A percentile compares a stretch with the other conserved stretches of the same genome.
These are phyloP conservation scores for Taphrina communis DNA, from an alignment of 1,139 yeast genomes.

Conservation along the genomic window DNA sequence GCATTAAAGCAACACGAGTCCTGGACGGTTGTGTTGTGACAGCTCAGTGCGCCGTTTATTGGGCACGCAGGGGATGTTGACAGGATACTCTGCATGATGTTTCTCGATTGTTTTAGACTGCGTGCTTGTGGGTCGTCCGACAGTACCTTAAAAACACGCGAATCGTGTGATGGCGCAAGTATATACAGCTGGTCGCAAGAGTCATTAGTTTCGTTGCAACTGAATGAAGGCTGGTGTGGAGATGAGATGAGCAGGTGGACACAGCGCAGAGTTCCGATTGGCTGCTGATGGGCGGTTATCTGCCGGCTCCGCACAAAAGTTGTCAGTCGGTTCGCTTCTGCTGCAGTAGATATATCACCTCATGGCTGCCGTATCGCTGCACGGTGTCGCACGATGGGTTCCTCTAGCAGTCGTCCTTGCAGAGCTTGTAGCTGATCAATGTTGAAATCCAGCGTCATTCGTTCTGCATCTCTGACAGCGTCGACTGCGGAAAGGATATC, in stretches of 20 bases:
- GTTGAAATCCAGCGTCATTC: constrained; percentile 7
- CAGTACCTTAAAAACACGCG: too few relatives aligned
- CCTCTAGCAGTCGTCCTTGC: constrained; percentile 5
- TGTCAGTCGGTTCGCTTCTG: too few relatives aligned
- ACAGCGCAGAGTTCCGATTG: background rate
- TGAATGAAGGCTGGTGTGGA: background rate
- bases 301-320: too few relatives aligned
- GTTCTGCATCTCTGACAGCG: constrained; percentile 25
- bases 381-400: background rate
- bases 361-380: background rate
- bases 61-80: constrained; percentile 1
- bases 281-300: background rate
- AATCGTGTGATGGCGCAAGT: too few relatives aligned
- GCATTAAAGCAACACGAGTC: constrained; percentile 84
- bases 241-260: constrained; percentile 7
- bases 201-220: too few relatives aligned
- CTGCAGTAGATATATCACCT: too few relatives aligned
- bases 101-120: too few relatives aligned
- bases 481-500: constrained; percentile 3
- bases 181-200: too few relatives aligned
- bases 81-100: constrained; percentile 6
- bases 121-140: too few relatives aligned
- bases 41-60: constrained; percentile 41
- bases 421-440: background rate
- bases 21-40: constrained; percentile 45